Evolutionary conservation across 2,329 filamentous ascomycete genomes (phyloP).

Genomic region (Cladophialophora psammophila): DNA sequence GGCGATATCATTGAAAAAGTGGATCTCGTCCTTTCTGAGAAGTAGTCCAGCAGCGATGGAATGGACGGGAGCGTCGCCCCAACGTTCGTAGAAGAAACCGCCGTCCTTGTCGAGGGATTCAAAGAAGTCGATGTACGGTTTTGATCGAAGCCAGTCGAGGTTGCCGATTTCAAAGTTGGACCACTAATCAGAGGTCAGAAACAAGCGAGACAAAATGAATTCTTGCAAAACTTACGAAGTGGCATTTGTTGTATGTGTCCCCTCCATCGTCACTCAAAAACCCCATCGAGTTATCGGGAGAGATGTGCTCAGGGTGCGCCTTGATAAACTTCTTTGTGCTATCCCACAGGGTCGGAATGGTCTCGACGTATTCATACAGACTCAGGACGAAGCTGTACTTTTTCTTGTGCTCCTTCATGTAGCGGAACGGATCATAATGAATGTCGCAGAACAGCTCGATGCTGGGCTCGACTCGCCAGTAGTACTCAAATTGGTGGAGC

Average conservation of each 20-base stretch:
- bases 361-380: slow-evolving; percentile 95
- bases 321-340: slow-evolving; percentile 94
- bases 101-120: slow-evolving; percentile 85
- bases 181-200: slow-evolving; percentile 68
- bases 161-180: slow-evolving; percentile 98
- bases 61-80: slow-evolving; percentile 97
- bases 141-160: slow-evolving; percentile 88
- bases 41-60: slow-evolving; percentile 92
- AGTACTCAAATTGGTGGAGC: slow-evolving; percentile 97
- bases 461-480: slow-evolving; percentile 98
- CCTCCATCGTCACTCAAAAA: slow-evolving; percentile 93
- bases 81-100: slow-evolving; percentile 98
- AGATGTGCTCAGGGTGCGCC: slow-evolving; percentile 86
- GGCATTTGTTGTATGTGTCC: slow-evolving; percentile 93
- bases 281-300: slow-evolving; percentile 81
- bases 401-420: slow-evolving; percentile 94
- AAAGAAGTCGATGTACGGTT: slow-evolving; percentile 91
- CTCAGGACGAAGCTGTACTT: slow-evolving; percentile 98
- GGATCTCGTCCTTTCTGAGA: slow-evolving; percentile 89
- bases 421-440: slow-evolving; percentile 93
- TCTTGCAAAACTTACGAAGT: slow-evolving; percentile 73
- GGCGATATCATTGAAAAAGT: slow-evolving; percentile 99
- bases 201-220: neutral
- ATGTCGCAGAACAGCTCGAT: slow-evolving; percentile 97
- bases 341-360: slow-evolving; percentile 94